Base-by-base conservation (phyloP, 2,329 filamentous ascomycete genomes). In the Fusarium dimerum region DNA sequence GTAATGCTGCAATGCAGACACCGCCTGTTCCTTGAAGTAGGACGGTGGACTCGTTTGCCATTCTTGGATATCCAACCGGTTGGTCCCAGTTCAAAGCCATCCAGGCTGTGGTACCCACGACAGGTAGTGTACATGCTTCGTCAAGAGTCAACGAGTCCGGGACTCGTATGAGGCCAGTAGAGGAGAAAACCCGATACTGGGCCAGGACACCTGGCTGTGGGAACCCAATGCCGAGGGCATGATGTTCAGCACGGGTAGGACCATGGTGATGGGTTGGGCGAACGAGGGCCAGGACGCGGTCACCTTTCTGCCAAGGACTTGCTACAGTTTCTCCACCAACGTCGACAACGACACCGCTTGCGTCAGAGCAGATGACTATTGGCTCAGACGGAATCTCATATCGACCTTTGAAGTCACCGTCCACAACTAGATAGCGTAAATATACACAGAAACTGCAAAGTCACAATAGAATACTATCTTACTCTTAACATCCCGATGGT, bases 61-160 rank as follows among this genome's bases (percentile, higher is more conserved):
- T 42, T 36, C 26, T 45, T 8, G 30, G 46, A 2, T 30, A 29
- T 1, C 46, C 46, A n/a, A 48, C 18, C 6, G 40, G 39, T 8
- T 16, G 15, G 9, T 43, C 29, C 40, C 40, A 42, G 18, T 48
- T 48, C 29, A 48, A 36, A 7, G 46, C 46, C 40, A 48, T 48
- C 46, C 46, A 48, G 16, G 46, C 46, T n/a, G 46, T 43, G 26
- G 40, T 36, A 6, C 39, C 46, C 8, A 32, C 46, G 6, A 43
- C 34, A 2, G 46, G 40, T 15, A 48, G 40, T 16, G 39, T 43
- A 2, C 39, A 43, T 8, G 46, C 46, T 6, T 48, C 40, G 10
- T 48, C 46, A 13, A 43, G 29, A 5, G 46, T 32, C 46, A 43
- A 26, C 12, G 40, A 48, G 6, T 48, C 16, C 8, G 46, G 38